Conservation (phyloP, 805 yeast genomes). For the Pichia ethanolica region DNA sequence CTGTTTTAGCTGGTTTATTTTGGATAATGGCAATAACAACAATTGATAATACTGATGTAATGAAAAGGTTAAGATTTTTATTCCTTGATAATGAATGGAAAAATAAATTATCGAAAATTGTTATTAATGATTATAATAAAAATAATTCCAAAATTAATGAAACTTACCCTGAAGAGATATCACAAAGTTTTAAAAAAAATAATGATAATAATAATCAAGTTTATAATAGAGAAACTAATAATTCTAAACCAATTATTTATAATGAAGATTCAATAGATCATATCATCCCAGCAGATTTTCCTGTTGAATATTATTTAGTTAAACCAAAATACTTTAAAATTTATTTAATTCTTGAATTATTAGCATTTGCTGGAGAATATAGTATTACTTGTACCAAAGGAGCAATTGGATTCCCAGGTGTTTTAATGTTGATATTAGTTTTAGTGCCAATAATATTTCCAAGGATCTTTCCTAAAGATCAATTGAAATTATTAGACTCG, state of each 20-base stretch:
- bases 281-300: slow-evolving; percentile 7
- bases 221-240: too few species aligned
- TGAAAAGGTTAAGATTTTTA: slow-evolving; percentile 54
- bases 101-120: slow-evolving; percentile 2
- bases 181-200: background rate
- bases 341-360: slow-evolving; percentile 50
- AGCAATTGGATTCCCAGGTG: slow-evolving; percentile 92
- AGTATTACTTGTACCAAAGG: slow-evolving; percentile 81
- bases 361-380: slow-evolving; percentile 74
- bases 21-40: slow-evolving; percentile 91
- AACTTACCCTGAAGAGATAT: background rate
- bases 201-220: background rate
- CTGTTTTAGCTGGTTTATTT: slow-evolving; percentile 85
- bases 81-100: slow-evolving; percentile 46
- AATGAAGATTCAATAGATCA: background rate
- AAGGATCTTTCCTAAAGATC: slow-evolving; percentile 49
- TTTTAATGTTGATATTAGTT: slow-evolving; percentile 61
- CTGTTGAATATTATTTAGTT: slow-evolving; percentile 6
- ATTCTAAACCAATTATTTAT: background rate
- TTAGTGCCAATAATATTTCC: slow-evolving; percentile 58
- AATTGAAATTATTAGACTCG: slow-evolving; percentile 53
- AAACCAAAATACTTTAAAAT: slow-evolving; percentile 40
- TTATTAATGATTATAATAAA: background rate
- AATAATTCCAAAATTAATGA: background rate
- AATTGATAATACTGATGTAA: slow-evolving; percentile 56